Evolutionary conservation across 2,329 filamentous ascomycete genomes (phyloP).

Genomic region (Tolypocladium ovalisporum): DNA sequence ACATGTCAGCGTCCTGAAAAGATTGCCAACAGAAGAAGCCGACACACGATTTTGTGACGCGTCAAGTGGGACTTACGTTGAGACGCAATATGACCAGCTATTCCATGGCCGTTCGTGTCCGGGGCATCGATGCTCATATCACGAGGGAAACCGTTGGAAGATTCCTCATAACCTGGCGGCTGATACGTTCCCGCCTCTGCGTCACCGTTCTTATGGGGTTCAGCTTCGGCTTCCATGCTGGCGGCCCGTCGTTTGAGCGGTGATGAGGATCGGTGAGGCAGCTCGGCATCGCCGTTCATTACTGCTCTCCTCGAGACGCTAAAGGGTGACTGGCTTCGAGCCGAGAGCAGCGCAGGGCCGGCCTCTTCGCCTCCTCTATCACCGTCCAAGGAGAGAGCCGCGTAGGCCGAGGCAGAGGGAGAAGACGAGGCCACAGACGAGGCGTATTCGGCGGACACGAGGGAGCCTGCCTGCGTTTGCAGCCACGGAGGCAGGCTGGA

Average conservation of each 20-base stretch:
- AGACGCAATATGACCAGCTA: conserved; percentile 7
- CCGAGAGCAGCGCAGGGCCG: conserved; percentile 24
- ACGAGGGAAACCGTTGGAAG: conserved; percentile 16
- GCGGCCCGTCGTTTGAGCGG: conserved; percentile 54
- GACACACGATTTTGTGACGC: neutral
- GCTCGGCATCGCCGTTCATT: conserved; percentile 49
- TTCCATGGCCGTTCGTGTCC: conserved; percentile 11
- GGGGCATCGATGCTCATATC: conserved; percentile 31
- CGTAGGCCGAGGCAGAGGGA: conserved; percentile 42
- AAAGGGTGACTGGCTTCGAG: conserved; percentile 42
- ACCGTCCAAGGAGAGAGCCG: conserved; percentile 44
- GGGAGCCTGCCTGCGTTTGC: conserved; percentile 31
- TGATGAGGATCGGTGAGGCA: conserved; percentile 50
- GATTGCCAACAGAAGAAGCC: neutral
- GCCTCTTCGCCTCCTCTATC: conserved; percentile 40
- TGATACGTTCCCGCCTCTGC: conserved; percentile 30
- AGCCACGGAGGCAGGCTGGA: conserved; percentile 42
- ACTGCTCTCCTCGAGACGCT: conserved; percentile 40
- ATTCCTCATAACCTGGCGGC: conserved; percentile 8
- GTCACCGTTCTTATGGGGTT: conserved; percentile 29
- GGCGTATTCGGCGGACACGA: conserved; percentile 36
- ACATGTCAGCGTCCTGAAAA: conserved; percentile 2
- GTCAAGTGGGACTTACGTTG: conserved; percentile 14
- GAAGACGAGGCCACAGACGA: conserved; percentile 49
- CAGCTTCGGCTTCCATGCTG: conserved; percentile 44